phyloP scores from a whole-genome alignment of 192 early-diverging fungal species.

The Podila clonocystis region DNA sequence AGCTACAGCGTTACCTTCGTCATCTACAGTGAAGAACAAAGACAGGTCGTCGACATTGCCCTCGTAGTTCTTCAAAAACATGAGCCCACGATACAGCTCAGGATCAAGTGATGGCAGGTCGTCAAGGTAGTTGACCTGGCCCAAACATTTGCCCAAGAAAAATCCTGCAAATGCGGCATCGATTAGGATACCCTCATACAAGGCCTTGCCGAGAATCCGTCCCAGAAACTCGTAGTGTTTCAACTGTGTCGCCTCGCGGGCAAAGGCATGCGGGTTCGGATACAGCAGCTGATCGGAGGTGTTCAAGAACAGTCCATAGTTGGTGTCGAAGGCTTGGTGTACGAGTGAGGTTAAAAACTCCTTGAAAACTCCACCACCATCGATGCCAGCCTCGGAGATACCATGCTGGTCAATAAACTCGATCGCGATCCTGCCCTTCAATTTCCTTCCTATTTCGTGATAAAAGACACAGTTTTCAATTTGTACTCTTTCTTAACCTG shows the following conservation, averaged over 20 bases:
- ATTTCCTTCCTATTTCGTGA: constrained; percentile 52
- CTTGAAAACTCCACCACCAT: constrained; percentile 98
- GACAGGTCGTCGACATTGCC: constrained; percentile 77
- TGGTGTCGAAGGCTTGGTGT: constrained; percentile 79
- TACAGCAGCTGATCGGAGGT: constrained; percentile 78
- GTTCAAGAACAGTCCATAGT: constrained; percentile 71
- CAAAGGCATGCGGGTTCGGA: constrained; percentile 72
- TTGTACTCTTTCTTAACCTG: not conserved
- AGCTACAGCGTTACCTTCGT: constrained; percentile 54
- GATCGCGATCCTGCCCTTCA: constrained; percentile 87
- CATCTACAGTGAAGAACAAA: constrained; percentile 76
- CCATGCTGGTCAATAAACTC: constrained; percentile 88
- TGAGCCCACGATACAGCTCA: constrained; percentile 78
- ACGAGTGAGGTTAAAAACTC: constrained; percentile 89
- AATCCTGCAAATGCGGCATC: constrained; percentile 87
- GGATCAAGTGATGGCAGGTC: constrained; percentile 85
- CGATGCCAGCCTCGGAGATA: constrained; percentile 89
- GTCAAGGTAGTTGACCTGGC: constrained; percentile 59
- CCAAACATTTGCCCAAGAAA: constrained; percentile 81
- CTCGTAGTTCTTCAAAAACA: constrained; percentile 78
- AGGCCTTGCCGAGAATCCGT: constrained; percentile 83
- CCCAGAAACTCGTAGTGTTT: constrained; percentile 81
- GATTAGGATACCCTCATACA: constrained; percentile 88
- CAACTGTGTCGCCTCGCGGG: constrained; percentile 59
- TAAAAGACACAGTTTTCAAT: not conserved